Conservation (phyloP, 331 rosid genomes). For the Quercus tomentella region DNA sequence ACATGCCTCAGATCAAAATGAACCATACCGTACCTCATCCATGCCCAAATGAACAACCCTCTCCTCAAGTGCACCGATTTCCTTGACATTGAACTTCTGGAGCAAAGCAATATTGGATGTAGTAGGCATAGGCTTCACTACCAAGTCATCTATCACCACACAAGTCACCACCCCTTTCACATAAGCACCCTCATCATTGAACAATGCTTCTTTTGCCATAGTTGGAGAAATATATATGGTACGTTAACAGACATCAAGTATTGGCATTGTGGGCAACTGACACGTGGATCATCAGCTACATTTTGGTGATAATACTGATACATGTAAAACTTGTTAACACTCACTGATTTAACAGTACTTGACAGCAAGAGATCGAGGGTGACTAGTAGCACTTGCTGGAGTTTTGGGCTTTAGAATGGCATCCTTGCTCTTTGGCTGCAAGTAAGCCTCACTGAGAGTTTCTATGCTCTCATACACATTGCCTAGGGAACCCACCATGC, state of each 20-base stretch:
- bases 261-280: background rate
- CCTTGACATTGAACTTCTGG: slow-evolving; percentile 30
- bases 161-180: slow-evolving; percentile 36
- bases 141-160: slow-evolving; percentile 50
- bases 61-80: slow-evolving; percentile 24
- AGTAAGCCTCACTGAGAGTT: background rate
- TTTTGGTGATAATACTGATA: rapidly evolving
- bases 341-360: rapidly evolving
- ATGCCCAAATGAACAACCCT: slow-evolving; percentile 16
- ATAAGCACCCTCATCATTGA: slow-evolving; percentile 3
- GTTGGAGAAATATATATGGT: background rate
- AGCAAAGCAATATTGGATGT: slow-evolving; percentile 32
- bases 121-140: slow-evolving; percentile 31
- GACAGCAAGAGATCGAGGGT: slow-evolving; percentile 10
- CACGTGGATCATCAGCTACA: background rate
- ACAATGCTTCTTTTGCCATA: background rate
- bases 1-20: too few species aligned
- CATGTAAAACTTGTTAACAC: background rate
- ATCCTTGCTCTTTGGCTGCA: slow-evolving; percentile 15
- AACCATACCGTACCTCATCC: slow-evolving; percentile 21
- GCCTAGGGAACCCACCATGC: too few species aligned
- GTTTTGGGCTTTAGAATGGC: slow-evolving; percentile 11
- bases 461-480: too few species aligned
- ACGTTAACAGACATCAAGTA: rapidly evolving
- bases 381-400: background rate